Base-by-base conservation (phyloP, 352 stramenopile species). In the Globisporangium mamillatum region DNA sequence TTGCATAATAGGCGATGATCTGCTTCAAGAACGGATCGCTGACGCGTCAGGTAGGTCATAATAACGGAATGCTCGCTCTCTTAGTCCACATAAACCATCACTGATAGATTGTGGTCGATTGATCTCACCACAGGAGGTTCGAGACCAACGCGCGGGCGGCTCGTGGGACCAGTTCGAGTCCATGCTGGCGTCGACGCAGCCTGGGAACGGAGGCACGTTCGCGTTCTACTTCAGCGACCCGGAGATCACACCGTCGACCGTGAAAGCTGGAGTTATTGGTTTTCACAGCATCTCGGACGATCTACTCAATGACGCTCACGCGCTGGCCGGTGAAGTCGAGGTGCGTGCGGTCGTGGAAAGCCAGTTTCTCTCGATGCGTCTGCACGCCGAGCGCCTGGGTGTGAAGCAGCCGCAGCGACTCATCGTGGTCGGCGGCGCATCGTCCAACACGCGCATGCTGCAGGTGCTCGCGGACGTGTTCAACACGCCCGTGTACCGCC, bases 1-100 rank as follows among this genome's bases (percentile, higher is more conserved):
- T 22, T 29, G 4, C 12, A 9, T 8, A 24, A 1, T 63, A 3
- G 75, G 86, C 81, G 9, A 95, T 97, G 88, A 87, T 95, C 44
- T 93, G 89, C 53, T 95, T 92, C 76, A 94, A 95, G 75, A 95
- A 95, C 55, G 88, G 88, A 44, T 78, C 86, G 1, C 76, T 97
- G 36, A 83, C 82, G 14, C 82, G 89, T 36, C 72, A 96, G 73
- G 74, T 80, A 62, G 20, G 63, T 60, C 32, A 0, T 7, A 7
- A 18, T 24, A 16, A 25, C 27, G 27, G 22, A 41, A 22, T 18
- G n/a, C 9, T 3, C 44, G 16, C 10, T 66, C 22, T 36, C 6
- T 22, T 22, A 25, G 10, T 18, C 10, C 12, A 18, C 10, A 46
- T 2, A 18, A 18, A 46, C 36, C 38, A 48, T 5, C 4, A 48